Percentiles rank a stretch among this genome's conserved stretches.
Conservation (phyloP, 345 rosid genomes). For the Rhodomyrtus tomentosa region DNA sequence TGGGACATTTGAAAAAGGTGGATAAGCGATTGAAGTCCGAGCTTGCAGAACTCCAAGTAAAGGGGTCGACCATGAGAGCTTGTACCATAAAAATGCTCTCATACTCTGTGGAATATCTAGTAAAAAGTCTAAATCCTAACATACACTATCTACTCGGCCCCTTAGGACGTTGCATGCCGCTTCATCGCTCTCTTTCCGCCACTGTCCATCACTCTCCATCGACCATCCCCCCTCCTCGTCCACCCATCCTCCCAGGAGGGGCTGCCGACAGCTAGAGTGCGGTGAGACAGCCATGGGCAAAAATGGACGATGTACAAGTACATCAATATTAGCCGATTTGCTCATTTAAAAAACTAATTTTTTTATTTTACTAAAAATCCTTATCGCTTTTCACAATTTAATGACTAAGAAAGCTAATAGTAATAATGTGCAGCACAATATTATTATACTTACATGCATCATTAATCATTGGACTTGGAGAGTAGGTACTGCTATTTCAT, state of each 20-base stretch:
- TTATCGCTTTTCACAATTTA: too few species aligned
- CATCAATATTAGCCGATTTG: not conserved
- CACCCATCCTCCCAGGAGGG: not conserved
- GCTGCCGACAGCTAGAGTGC: not conserved
- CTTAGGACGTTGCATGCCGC: not conserved
- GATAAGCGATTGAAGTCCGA: not conserved
- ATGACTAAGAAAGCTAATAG: too few species aligned
- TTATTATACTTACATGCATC: too few species aligned
- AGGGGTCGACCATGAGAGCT: not conserved
- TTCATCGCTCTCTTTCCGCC: not conserved
- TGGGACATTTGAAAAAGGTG: not conserved
- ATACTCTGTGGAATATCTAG: not conserved
- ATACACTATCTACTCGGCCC: rapidly evolving
- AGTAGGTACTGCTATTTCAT: too few species aligned
- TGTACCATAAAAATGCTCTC: not conserved
- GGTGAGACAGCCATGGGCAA: not conserved
- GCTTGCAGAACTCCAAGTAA: not conserved
- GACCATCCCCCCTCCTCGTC: not conserved
- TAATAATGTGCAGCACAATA: too few species aligned
- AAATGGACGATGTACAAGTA: not conserved
- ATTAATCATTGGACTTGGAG: too few species aligned
- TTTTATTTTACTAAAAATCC: too few species aligned
- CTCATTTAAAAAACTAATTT: not conserved
- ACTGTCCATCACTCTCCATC: not conserved
- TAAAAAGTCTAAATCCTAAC: not conserved